phyloP scores from a whole-genome alignment of 371 early-diverging fungal species.

The Choanephora cucurbitarum region DNA sequence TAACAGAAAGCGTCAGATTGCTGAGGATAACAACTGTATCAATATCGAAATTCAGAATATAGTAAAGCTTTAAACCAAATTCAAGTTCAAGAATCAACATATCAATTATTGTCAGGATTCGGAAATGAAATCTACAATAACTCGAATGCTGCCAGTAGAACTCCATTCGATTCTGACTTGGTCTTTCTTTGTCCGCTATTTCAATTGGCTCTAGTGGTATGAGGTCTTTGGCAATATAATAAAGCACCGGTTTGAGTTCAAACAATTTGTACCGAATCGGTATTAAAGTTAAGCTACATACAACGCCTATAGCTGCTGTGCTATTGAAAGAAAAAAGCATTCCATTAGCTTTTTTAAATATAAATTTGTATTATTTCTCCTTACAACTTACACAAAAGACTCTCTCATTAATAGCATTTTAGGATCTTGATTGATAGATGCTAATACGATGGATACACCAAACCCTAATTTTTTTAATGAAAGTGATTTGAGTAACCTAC shows the following conservation, averaged over 20 bases:
- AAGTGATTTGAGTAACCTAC: background rate
- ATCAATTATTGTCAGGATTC: conserved; percentile 38
- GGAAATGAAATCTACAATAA: conserved; percentile 33
- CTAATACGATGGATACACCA: conserved; percentile 45
- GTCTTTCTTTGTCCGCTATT: conserved; percentile 10
- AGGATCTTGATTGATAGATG: conserved; percentile 47
- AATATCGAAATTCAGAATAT: conserved; percentile 41
- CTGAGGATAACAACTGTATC: conserved; percentile 40
- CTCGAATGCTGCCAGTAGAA: conserved; percentile 39
- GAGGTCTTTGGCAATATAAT: conserved; percentile 40
- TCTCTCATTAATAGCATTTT: conserved; percentile 50
- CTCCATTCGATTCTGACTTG: conserved; percentile 29
- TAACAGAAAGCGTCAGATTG: conserved; percentile 32
- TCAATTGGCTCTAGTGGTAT: conserved; percentile 33
- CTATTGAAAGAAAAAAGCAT: conserved; percentile 14
- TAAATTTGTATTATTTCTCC: background rate
- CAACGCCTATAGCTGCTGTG: conserved; percentile 35
- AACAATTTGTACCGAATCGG: conserved; percentile 36
- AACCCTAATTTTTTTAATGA: conserved; percentile 31
- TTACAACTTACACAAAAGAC: conserved; percentile 43
- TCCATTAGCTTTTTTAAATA: background rate
- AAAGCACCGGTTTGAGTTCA: conserved; percentile 42
- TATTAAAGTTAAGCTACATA: conserved; percentile 36
- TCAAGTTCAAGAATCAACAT: conserved; percentile 40
- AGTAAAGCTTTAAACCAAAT: conserved; percentile 46